Base-by-base conservation (phyloP, 371 early-diverging fungal species). In the Mucor racemosus region DNA sequence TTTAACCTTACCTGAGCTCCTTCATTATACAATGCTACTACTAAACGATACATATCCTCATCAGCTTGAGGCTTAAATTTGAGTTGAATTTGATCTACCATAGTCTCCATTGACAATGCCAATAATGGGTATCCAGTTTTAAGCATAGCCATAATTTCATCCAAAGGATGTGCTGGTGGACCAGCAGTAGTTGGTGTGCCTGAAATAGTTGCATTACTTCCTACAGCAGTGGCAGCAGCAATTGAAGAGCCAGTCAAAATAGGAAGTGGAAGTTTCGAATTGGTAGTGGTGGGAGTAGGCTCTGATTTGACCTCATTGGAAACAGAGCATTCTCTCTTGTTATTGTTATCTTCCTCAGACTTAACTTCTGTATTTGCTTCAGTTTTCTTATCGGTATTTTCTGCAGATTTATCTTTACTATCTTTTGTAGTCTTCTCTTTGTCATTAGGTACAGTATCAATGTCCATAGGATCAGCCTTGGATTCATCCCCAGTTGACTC, bases 91-190 rank as follows among this genome's bases (percentile, higher is more conserved):
- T 97, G 97, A 73, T 99, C 98, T 15, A 96, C 92, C 95, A 97
- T 96, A 4, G 94, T 95, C 78, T 99, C 97, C 93, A 99, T 95
- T 3, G 98, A 92, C 31, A 99, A 75, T 1, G 96, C 93, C 31
- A 98, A 79, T 46, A 98, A 86, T 17, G 99, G 98, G 76, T 92
- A 95, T 0, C 96, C 94, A 0, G 98, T 97, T 76, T 98, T 99
- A 21, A 99, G 84, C 73, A 93, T 91, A n/a, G 93, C 90, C 93
- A 96, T 96, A 19, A 99, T 89, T 69, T 98, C 98, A 48, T 98
- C 97, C 26, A 97, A 92, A 13, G 95, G 84, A 62, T 70, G 61
- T 0, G 65, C 62, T 5, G 33, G 31, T 11, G 56, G 17, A 5
- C 62, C 50, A 5, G 53, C 7, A 5, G 59, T 26, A 14, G 26